phyloP scores from a whole-genome alignment of 225 moss, liverwort and hornwort species.

The Polytrichum formosum region DNA sequence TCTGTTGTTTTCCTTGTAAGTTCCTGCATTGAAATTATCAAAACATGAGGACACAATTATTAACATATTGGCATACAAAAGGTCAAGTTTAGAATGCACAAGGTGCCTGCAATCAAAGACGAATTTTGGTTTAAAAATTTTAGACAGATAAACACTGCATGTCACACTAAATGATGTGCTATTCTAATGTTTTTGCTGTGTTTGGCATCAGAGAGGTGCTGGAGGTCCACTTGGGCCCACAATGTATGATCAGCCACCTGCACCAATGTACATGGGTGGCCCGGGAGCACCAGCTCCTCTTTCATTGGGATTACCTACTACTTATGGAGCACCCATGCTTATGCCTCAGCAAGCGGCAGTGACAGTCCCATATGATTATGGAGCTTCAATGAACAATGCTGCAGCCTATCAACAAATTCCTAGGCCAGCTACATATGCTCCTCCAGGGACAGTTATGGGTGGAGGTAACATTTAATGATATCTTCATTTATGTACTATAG shows the following conservation, averaged over 20 bases:
- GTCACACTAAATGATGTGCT: too few relatives aligned
- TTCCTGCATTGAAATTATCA: too few relatives aligned
- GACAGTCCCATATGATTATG: slow-evolving; percentile 93
- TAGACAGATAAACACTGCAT: too few relatives aligned
- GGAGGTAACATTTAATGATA: slow-evolving; percentile 31
- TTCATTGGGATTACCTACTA: slow-evolving; percentile 83
- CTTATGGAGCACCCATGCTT: slow-evolving; percentile 90
- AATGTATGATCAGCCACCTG: slow-evolving; percentile 88
- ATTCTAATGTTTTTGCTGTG: background rate
- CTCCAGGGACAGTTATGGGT: slow-evolving; percentile 92
- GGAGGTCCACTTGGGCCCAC: slow-evolving; percentile 83
- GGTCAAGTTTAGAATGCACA: too few relatives aligned
- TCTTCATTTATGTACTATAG: too few relatives aligned
- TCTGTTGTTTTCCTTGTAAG: background rate
- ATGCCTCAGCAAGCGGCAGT: slow-evolving; percentile 86
- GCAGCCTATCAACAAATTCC: slow-evolving; percentile 88
- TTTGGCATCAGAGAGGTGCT: slow-evolving; percentile 59
- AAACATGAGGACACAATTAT: too few relatives aligned
- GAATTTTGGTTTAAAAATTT: too few relatives aligned
- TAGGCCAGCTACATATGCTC: slow-evolving; percentile 81
- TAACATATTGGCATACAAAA: too few relatives aligned
- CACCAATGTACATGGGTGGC: slow-evolving; percentile 99
- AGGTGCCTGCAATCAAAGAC: too few relatives aligned
- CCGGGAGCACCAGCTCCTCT: slow-evolving; percentile 96
- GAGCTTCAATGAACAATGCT: slow-evolving; percentile 86